Evolutionary conservation across 225 moss, liverwort and hornwort genomes (phyloP).

Genomic region (Ulota crispa): DNA sequence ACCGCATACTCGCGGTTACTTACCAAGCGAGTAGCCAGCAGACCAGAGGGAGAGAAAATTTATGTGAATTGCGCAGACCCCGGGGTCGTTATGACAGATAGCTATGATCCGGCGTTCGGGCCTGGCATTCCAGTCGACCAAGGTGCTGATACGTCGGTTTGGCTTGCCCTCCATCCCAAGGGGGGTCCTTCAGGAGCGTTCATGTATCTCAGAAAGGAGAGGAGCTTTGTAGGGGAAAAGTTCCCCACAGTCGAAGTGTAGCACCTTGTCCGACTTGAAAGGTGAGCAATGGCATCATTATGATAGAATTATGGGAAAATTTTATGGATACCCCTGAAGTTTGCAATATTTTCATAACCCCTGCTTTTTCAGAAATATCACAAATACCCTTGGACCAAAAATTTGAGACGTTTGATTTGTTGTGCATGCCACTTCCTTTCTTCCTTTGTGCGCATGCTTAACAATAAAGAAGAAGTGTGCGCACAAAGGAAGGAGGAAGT

Average conservation of each 20-base stretch:
- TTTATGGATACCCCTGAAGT: too few species aligned
- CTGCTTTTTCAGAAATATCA: too few species aligned
- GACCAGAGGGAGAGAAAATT: constrained; percentile 1
- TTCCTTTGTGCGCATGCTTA: too few species aligned
- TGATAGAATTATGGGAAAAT: too few species aligned
- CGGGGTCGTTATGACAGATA: constrained; percentile 10
- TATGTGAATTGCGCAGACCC: constrained; percentile 9
- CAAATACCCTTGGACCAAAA: too few species aligned
- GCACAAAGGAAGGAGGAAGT: too few species aligned
- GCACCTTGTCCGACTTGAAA: not conserved
- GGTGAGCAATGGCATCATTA: too few species aligned
- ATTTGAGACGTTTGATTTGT: too few species aligned
- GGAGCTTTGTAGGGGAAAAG: not conserved
- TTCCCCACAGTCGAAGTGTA: not conserved
- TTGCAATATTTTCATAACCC: too few species aligned
- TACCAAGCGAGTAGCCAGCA: constrained; percentile 8
- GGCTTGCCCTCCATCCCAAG: constrained; percentile 2
- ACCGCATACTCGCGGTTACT: constrained; percentile 10
- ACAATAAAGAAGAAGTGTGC: too few species aligned
- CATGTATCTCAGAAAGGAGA: not conserved
- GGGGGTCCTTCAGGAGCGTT: not conserved
- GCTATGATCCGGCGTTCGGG: not conserved
- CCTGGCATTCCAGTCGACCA: not conserved
- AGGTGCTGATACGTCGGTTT: not conserved
- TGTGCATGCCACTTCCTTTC: too few species aligned